Evolutionary conservation across 2,329 filamentous ascomycete species (phyloP).

Genomic region (Ceratocystis harringtonii): DNA sequence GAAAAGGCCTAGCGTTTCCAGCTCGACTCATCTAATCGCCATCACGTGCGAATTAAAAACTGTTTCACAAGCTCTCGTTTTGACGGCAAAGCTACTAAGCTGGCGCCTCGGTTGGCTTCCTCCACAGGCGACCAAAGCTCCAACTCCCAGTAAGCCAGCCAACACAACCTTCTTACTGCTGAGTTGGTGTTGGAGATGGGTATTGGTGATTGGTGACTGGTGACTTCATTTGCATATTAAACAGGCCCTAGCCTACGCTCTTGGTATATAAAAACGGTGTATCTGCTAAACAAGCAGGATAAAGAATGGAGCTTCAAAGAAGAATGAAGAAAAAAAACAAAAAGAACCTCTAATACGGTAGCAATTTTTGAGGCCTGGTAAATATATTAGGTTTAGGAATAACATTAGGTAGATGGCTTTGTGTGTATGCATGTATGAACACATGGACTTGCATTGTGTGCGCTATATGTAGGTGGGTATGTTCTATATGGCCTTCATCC

Average conservation of each 20-base stretch:
- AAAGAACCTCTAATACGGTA: too few relatives aligned
- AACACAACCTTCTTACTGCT: neutral
- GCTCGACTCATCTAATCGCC: neutral
- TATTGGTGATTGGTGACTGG: neutral
- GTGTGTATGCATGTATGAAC: neutral
- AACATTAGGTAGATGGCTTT: neutral
- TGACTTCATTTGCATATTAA: neutral
- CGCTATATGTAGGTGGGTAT: neutral
- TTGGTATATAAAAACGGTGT: too few relatives aligned
- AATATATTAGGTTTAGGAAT: too few relatives aligned
- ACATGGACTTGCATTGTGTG: too few relatives aligned
- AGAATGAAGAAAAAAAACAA: too few relatives aligned
- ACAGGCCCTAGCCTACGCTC: too few relatives aligned
- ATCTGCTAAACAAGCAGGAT: too few relatives aligned
- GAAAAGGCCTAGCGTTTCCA: neutral
- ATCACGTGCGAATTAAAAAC: neutral
- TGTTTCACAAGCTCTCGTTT: slow-evolving; percentile 2
- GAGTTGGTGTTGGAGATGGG: neutral
- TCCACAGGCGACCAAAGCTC: neutral
- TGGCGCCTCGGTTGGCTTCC: neutral
- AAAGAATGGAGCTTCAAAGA: too few relatives aligned
- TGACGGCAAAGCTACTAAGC: neutral
- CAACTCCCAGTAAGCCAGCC: neutral
- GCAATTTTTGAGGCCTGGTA: too few relatives aligned
- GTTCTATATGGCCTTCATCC: neutral